Base-by-base conservation (phyloP, 2,329 filamentous ascomycete genomes). In the Sordariomycetes sp. region DNA sequence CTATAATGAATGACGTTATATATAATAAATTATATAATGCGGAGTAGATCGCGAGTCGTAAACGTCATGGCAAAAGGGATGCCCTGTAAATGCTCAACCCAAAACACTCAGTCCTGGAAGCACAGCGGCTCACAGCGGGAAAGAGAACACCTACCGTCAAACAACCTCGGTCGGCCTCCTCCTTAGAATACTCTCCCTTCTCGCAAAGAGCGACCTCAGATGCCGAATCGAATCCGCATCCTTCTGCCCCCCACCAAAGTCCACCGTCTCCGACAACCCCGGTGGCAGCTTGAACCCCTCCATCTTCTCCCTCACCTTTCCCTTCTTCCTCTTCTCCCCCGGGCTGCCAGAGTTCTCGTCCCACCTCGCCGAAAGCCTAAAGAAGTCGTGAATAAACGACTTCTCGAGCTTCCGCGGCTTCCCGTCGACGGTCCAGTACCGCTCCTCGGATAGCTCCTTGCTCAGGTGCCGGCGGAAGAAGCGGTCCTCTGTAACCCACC, bases 401-500 rank as follows among this genome's bases (percentile, higher is more conserved):
- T 71, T 68, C 62, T 74, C 71, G 10, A 76, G 65, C 34, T 68
- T 64, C 10, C 73, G 67, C 51, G 73, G 73, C 58, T 67, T 69
- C 10, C 73, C 71, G 55, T 75, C 72, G 10, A 69, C 66, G 1
- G 74, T 76, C 73, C 73, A 76, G 67, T 73, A 76, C 10, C 72
- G 66, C 66, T 76, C 72, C 64, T 75, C 72, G 60, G 72, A 74
- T n/a, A 76, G 69, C 57, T 76, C 74, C 59, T 68, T 67, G 59
- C 71, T 74, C 10, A 76, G 65, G 59, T 75, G 73, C 3, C 71
- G 67, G 0, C 74, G 66, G 62, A 76, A 76, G 64, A 71, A 74
- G 1, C 74, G 68, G 62, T 76, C 74, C 62, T 76, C 73, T 10
- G 66, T 69, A 1, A 76, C 73, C 74, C 74, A 76, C 74, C 74